Conservation (phyloP, 371 early-diverging fungal species). For the Syncephalastrum racemosum region DNA sequence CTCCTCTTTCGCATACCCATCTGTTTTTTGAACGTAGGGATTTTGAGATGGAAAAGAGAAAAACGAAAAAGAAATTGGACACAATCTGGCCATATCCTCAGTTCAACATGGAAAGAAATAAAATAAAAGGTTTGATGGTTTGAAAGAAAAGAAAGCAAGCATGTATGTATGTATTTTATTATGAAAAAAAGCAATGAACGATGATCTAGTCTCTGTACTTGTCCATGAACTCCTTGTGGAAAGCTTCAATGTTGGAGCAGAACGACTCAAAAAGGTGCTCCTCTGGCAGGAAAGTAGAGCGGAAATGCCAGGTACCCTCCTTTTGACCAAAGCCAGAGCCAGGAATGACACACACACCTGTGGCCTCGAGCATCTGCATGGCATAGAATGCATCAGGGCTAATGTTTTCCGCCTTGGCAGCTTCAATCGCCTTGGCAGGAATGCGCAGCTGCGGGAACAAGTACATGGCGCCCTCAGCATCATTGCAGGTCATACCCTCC, state of each 20-base stretch:
- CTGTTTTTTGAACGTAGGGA: too few relatives aligned
- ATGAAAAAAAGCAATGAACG: too few relatives aligned
- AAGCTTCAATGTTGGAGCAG: slow-evolving; percentile 66
- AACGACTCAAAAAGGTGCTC: slow-evolving; percentile 91
- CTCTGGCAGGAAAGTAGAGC: slow-evolving; percentile 94
- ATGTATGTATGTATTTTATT: too few relatives aligned
- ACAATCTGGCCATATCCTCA: too few relatives aligned
- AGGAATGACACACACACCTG: slow-evolving; percentile 52
- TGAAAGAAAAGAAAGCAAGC: too few relatives aligned
- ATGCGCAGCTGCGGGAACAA: slow-evolving; percentile 86
- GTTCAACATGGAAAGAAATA: too few relatives aligned
- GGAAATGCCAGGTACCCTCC: slow-evolving; percentile 91
- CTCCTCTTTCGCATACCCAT: too few relatives aligned
- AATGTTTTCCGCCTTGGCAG: slow-evolving; percentile 65
- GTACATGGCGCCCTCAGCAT: slow-evolving; percentile 95
- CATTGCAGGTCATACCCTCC: slow-evolving; percentile 86
- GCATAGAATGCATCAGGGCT: slow-evolving; percentile 87
- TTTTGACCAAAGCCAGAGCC: slow-evolving; percentile 88
- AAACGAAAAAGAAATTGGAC: too few relatives aligned
- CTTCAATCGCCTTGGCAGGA: slow-evolving; percentile 74
- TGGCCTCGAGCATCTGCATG: slow-evolving; percentile 87
- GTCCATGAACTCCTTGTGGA: slow-evolving; percentile 82
- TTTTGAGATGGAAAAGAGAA: too few relatives aligned
- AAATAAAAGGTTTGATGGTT: too few relatives aligned
- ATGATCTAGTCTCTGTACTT: slow-evolving; percentile 57